Base-by-base conservation (phyloP, 441 rosid species). In the Populus trichocarpa region DNA sequence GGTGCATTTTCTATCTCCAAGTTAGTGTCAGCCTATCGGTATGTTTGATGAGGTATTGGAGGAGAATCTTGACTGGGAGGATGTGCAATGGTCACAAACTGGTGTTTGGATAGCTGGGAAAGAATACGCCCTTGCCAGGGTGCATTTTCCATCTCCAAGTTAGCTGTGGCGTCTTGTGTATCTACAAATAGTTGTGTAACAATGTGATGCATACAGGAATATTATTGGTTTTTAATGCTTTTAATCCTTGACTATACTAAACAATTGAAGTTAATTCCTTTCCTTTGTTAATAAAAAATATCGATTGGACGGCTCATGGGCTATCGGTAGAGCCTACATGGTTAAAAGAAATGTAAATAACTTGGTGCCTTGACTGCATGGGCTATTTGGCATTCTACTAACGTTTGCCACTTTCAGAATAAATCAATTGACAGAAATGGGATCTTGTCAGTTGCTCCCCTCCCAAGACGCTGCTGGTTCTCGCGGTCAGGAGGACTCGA, bases 41-140 rank as follows among this genome's bases (percentile, higher is more conserved):
- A 67, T 61, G 16, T 25, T 35, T 22, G 79, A 67, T 46, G 83
- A 94, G 99, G 98, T 94, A 42, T 59, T 94, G 88, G 97, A 88
- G 85, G 99, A 96, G 77, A 93, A 90, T 73, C 85, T 96, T 2
- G 99, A 96, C 74, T 96, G 99, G 99, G 99, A 96, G 81, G 99
- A 93, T 78, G 93, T 96, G 81, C 96, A 93, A 73, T 97, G 99
- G 98, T 97, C 99, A 12, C 98, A 97, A 65, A 93, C 96, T 67
- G 99, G 99, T 50, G 99, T 94, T 69, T 92, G 97, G 97, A 89
- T 96, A 75, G 96, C 93, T 75, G 98, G 97, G 40, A 94, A 93
- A 86, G 98, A 93, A 81, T 93, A 92, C 80, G 79, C 88, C 1
- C 91, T 96, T 74, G 98, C 98, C 26, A 89, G 98, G 83, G 95